Conservation (phyloP, 805 yeast genomes). For the Candida palmyrensis region DNA sequence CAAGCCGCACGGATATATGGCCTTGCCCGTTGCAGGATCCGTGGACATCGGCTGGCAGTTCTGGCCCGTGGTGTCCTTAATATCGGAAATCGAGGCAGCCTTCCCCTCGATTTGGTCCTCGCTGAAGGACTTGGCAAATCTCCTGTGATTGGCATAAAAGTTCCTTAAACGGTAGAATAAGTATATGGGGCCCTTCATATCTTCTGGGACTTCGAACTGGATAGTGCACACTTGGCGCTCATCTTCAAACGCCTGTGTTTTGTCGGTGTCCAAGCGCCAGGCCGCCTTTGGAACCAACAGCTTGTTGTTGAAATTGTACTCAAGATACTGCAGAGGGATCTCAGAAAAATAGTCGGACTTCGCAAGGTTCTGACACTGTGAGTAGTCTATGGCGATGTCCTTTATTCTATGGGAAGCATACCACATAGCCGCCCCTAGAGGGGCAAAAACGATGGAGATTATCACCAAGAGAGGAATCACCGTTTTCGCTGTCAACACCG, state of each 20-base stretch:
- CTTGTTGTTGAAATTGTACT: conserved; percentile 29
- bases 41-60: conserved; percentile 39
- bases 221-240: conserved; percentile 43
- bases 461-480: conserved; percentile 36
- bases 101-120: conserved; percentile 41
- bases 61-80: conserved; percentile 39
- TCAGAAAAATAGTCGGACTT: conserved; percentile 25
- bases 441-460: conserved; percentile 37
- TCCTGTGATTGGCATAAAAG: conserved; percentile 40
- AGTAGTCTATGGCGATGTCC: conserved; percentile 37
- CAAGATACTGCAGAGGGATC: conserved; percentile 33
- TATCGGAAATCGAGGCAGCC: conserved; percentile 26
- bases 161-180: conserved; percentile 37
- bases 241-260: conserved; percentile 42
- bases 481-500: conserved; percentile 38
- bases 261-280: conserved; percentile 35
- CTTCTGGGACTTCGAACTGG: conserved; percentile 33
- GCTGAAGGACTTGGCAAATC: conserved; percentile 38
- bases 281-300: conserved; percentile 18
- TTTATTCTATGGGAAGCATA: conserved; percentile 34
- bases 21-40: conserved; percentile 37
- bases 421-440: conserved; percentile 46
- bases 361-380: conserved; percentile 36
- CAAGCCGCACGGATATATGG: conserved; percentile 75
- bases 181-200: conserved; percentile 34